Evolutionary conservation across 495 filamentous ascomycete genomes (phyloP), one percentile per base, ranked within the genome.

Genomic region (Penicillium simplicissimum): DNA sequence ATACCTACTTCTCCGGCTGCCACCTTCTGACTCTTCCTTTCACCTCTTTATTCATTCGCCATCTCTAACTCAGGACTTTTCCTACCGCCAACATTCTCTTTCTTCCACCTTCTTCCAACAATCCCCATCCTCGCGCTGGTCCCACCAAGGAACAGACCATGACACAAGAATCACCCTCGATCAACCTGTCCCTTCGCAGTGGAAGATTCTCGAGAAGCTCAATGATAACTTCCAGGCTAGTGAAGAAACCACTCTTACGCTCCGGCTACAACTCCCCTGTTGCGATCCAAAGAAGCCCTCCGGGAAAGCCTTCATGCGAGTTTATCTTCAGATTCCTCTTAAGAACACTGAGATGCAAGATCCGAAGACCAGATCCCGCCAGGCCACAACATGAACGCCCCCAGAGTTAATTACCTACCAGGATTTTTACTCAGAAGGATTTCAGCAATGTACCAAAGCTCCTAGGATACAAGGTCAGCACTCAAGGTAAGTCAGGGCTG

Each of bases 301-400:
- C 19, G 48, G 49, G 56, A 59, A 48, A 53, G 51, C 31, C 51
- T 21, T 53, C 17, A 66, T 66, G 48, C 59, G 63, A 51, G 42
- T 66, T 19, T 62, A 62, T 33, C 43, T 62, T 55, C 63, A 66
- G 51, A 38, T 66, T 54, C 63, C 63, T n/a, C 31, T 57, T 51
- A 21, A 15, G 21, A 43, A 55, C 28, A 66, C 63, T 55, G 59
- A 66, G 43, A 58, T 52, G 28, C 51, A 66, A 40, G 54, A 58
- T 62, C 10, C 59, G 17, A 54, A 54, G 10, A 62, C 59, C 31
- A 62, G 63, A 59, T 15, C 49, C 38, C 59, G 48, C 9, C 63
- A 66, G 52, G 59, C 63, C 55, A 55, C 48, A 55, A 55, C 23
- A 54, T 62, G 38, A 31, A 55, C 7, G 9, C 55, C 59, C 19